Conservation (phyloP, 2,329 filamentous ascomycete genomes). For the Paraphaeosphaeria minitans region DNA sequence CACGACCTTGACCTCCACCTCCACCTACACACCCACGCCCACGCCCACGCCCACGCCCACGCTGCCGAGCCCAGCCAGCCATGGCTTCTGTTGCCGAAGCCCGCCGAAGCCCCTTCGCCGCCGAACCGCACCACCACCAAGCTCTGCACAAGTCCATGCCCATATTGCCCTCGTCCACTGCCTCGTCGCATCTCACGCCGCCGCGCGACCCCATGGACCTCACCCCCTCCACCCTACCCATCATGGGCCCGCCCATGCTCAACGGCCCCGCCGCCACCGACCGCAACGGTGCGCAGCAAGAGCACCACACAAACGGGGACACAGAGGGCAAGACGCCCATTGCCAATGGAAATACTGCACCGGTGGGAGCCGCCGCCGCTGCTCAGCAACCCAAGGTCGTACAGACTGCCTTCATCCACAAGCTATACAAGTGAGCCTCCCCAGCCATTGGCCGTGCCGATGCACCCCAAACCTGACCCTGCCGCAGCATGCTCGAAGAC, state of each 20-base stretch:
- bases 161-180: constrained; percentile 55
- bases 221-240: constrained; percentile 53
- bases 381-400: constrained; percentile 96
- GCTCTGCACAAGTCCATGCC: constrained; percentile 58
- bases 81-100: constrained; percentile 55
- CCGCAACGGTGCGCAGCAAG: constrained; percentile 39
- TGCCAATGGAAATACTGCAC: constrained; percentile 50
- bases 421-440: constrained; percentile 86
- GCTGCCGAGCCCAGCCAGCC: constrained; percentile 27
- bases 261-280: constrained; percentile 57
- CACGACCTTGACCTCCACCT: too few relatives aligned
- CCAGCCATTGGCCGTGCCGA: constrained; percentile 11
- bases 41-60: too few relatives aligned
- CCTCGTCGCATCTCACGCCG: constrained; percentile 48
- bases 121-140: constrained; percentile 46
- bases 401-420: constrained; percentile 98
- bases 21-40: too few relatives aligned
- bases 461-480: constrained; percentile 36
- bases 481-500: constrained; percentile 89
- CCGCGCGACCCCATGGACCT: constrained; percentile 62
- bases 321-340: constrained; percentile 37
- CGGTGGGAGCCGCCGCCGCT: constrained; percentile 67
- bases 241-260: constrained; percentile 56
- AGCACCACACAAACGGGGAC: constrained; percentile 34
- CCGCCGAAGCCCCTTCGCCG: constrained; percentile 54